Evolutionary conservation across 805 yeast species (phyloP).

Genomic region (Dipodascus geniculatus): DNA sequence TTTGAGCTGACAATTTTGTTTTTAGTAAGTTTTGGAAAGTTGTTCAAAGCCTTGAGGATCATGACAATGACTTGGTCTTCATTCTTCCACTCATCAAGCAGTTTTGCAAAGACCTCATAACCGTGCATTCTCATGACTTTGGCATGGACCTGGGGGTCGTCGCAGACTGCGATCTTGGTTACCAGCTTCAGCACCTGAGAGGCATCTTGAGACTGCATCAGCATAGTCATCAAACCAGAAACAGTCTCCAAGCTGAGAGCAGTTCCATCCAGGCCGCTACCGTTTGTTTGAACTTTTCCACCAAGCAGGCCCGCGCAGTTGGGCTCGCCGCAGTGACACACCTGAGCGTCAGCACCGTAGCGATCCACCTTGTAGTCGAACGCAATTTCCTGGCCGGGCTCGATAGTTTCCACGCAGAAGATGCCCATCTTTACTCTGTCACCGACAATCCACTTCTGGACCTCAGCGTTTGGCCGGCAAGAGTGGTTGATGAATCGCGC

Average conservation of each 20-base stretch:
- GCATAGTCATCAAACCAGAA: slow-evolving; percentile 65
- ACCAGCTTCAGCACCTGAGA: slow-evolving; percentile 55
- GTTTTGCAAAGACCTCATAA: slow-evolving; percentile 58
- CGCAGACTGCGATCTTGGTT: slow-evolving; percentile 48
- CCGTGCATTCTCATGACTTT: slow-evolving; percentile 75
- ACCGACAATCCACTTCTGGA: slow-evolving; percentile 95
- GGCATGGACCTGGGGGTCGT: slow-evolving; percentile 38
- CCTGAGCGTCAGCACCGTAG: slow-evolving; percentile 90
- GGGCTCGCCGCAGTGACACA: slow-evolving; percentile 86
- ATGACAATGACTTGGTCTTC: slow-evolving; percentile 32
- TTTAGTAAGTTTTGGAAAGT: slow-evolving; percentile 64
- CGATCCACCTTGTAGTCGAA: slow-evolving; percentile 91
- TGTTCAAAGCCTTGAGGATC: slow-evolving; percentile 44
- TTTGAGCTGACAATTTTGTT: slow-evolving; percentile 67
- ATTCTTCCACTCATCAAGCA: slow-evolving; percentile 33
- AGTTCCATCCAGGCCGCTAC: slow-evolving; percentile 52
- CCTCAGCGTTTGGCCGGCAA: slow-evolving; percentile 88
- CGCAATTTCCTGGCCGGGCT: slow-evolving; percentile 78
- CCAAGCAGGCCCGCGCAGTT: slow-evolving; percentile 92
- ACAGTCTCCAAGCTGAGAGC: slow-evolving; percentile 44
- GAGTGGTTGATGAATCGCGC: slow-evolving; percentile 94
- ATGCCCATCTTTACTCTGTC: slow-evolving; percentile 89
- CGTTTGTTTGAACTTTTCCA: slow-evolving; percentile 94
- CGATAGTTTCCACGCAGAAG: slow-evolving; percentile 67
- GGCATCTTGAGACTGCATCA: slow-evolving; percentile 64